These are phyloP conservation scores for Stenocarpella maydis DNA, from an alignment of 2,329 filamentous ascomycete genomes.

Conservation along the genomic window DNA sequence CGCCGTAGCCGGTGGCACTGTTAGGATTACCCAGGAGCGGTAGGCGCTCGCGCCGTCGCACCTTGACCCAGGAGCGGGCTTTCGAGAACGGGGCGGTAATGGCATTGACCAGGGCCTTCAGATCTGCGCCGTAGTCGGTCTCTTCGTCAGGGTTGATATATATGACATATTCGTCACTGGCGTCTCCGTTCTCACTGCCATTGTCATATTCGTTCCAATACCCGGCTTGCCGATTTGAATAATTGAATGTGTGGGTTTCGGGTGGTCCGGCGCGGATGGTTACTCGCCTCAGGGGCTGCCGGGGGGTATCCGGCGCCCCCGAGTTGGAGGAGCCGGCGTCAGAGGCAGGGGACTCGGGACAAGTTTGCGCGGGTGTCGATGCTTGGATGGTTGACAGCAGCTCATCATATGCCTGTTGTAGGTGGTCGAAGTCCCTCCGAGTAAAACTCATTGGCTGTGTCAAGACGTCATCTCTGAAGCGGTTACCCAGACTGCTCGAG, in stretches of 20 bases:
- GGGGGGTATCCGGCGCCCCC: slow-evolving; percentile 31
- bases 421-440: slow-evolving; percentile 66
- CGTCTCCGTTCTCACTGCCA: slow-evolving; percentile 72
- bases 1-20: slow-evolving; percentile 38
- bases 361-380: slow-evolving; percentile 51
- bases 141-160: slow-evolving; percentile 76
- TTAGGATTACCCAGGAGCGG: slow-evolving; percentile 39
- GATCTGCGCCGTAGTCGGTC: slow-evolving; percentile 60
- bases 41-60: slow-evolving; percentile 39
- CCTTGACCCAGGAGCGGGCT: slow-evolving; percentile 59
- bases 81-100: slow-evolving; percentile 59
- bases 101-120: slow-evolving; percentile 65
- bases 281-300: slow-evolving; percentile 31
- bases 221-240: slow-evolving; percentile 42
- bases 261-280: slow-evolving; percentile 38
- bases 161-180: slow-evolving; percentile 72
- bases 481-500: slow-evolving; percentile 68
- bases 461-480: slow-evolving; percentile 74
- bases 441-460: slow-evolving; percentile 76
- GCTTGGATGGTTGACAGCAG: slow-evolving; percentile 57
- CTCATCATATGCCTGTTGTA: slow-evolving; percentile 53
- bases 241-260: slow-evolving; percentile 25
- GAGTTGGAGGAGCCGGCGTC: slow-evolving; percentile 39
- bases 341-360: slow-evolving; percentile 50
- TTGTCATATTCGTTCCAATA: slow-evolving; percentile 93